Evolutionary conservation across 352 stramenopile species (phyloP).

Genomic region (Hyphochytrium catenoides): DNA sequence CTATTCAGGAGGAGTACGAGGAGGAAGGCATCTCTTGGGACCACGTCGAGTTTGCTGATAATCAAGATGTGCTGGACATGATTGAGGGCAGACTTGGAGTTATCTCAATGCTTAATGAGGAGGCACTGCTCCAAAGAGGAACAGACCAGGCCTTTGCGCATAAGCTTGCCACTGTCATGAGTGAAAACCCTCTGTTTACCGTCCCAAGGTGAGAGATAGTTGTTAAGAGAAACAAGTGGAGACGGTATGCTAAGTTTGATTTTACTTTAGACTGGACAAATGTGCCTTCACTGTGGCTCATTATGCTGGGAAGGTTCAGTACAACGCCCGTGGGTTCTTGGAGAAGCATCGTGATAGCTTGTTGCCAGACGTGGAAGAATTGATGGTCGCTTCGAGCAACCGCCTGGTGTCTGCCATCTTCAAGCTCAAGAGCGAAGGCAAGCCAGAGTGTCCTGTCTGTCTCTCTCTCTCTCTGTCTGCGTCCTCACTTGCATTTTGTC

Average conservation of each 20-base stretch:
- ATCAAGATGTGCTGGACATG: slow-evolving; percentile 66
- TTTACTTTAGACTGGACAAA: slow-evolving; percentile 21
- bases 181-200: slow-evolving; percentile 55
- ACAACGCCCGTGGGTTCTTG: slow-evolving; percentile 45
- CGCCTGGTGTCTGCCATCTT: too few species aligned
- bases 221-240: slow-evolving; percentile 2
- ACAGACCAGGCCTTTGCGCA: slow-evolving; percentile 59
- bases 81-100: slow-evolving; percentile 64
- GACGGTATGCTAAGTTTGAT: slow-evolving; percentile 1
- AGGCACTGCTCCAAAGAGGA: slow-evolving; percentile 49
- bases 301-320: slow-evolving; percentile 59
- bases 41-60: slow-evolving; percentile 65
- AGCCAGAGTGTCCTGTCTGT: too few species aligned
- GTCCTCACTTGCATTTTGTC: too few species aligned
- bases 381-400: slow-evolving; percentile 40
- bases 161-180: slow-evolving; percentile 60
- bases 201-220: slow-evolving; percentile 24
- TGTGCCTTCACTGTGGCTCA: slow-evolving; percentile 58
- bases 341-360: slow-evolving; percentile 60
- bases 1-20: slow-evolving; percentile 66
- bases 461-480: slow-evolving; percentile 2
- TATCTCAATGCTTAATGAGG: slow-evolving; percentile 68
- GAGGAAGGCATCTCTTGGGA: slow-evolving; percentile 71
- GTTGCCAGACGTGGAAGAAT: slow-evolving; percentile 53
- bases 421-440: too few species aligned